A percentile compares a stretch with the other conserved stretches of the same genome.
Evolutionary conservation across 192 early-diverging fungal genomes (phyloP).

Genomic region (Coemansia sp.): DNA sequence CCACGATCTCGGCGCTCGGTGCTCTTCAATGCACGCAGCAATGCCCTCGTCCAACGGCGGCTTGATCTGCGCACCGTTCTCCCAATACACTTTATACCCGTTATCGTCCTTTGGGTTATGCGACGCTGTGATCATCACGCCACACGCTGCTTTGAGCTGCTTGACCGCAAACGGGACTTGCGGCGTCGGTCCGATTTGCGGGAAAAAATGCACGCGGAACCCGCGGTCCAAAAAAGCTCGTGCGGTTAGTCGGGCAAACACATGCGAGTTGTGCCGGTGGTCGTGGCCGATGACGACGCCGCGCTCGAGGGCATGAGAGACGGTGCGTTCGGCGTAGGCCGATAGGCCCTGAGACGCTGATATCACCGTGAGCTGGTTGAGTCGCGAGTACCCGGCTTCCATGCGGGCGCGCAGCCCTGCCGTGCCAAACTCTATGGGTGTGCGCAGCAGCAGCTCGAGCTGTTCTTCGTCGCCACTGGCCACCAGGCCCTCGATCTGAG

Average conservation of each 20-base stretch:
- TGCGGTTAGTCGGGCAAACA: slow-evolving; percentile 81
- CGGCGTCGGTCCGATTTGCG: slow-evolving; percentile 78
- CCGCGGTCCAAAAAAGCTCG: slow-evolving; percentile 78
- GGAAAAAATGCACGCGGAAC: slow-evolving; percentile 77
- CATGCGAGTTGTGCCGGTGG: slow-evolving; percentile 83
- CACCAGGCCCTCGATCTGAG: slow-evolving; percentile 41
- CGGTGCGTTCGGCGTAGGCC: slow-evolving; percentile 62
- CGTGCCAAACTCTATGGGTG: slow-evolving; percentile 80
- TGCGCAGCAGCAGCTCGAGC: slow-evolving; percentile 39
- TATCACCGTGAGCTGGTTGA: slow-evolving; percentile 92
- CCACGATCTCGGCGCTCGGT: slow-evolving; percentile 65
- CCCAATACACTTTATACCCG: slow-evolving; percentile 88
- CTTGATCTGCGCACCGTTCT: slow-evolving; percentile 90
- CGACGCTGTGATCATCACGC: slow-evolving; percentile 97
- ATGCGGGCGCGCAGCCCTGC: slow-evolving; percentile 88
- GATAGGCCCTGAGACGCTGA: slow-evolving; percentile 88
- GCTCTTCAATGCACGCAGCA: slow-evolving; percentile 70
- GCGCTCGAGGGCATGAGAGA: slow-evolving; percentile 58
- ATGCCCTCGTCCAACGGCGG: slow-evolving; percentile 83
- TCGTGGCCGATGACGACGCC: slow-evolving; percentile 93
- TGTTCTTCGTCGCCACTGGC: slow-evolving; percentile 14
- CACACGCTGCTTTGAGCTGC: slow-evolving; percentile 66
- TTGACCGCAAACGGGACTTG: slow-evolving; percentile 83
- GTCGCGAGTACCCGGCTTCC: slow-evolving; percentile 89
- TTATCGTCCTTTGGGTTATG: slow-evolving; percentile 95